phyloP scores from a whole-genome alignment of 495 filamentous ascomycete species.

The Penicillium lividum region DNA sequence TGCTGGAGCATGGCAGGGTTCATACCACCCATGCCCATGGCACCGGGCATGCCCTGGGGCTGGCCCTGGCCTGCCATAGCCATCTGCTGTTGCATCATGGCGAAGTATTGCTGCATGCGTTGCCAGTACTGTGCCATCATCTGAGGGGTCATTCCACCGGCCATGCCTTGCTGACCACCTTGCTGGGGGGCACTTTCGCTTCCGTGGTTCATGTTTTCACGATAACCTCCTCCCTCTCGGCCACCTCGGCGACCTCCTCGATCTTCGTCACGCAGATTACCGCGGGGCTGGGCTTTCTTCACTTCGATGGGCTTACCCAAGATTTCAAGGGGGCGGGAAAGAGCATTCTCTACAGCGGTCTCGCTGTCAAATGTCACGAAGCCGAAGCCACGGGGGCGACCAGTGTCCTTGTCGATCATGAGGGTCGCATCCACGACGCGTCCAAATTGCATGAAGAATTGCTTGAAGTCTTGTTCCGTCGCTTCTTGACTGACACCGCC shows the following conservation, averaged over 20 bases:
- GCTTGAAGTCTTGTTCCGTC: constrained; percentile 90
- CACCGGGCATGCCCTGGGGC: constrained; percentile 44
- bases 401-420: constrained; percentile 99
- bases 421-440: constrained; percentile 95
- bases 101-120: constrained; percentile 94
- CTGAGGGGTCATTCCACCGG: constrained; percentile 78
- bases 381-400: constrained; percentile 93
- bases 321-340: constrained; percentile 81
- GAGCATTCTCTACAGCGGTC: constrained; percentile 87
- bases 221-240: constrained; percentile 61
- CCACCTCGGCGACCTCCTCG: constrained; percentile 56
- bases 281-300: constrained; percentile 94
- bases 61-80: constrained; percentile 47
- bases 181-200: background rate
- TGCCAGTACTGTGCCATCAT: constrained; percentile 98
- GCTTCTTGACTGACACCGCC: constrained; percentile 97
- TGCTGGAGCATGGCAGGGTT: constrained; percentile 82
- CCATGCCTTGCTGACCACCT: constrained; percentile 39
- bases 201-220: constrained; percentile 53
- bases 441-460: constrained; percentile 95
- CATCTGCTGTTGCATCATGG: constrained; percentile 86
- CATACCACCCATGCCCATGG: constrained; percentile 69
- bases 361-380: constrained; percentile 99
- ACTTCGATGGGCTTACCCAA: constrained; percentile 96
- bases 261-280: constrained; percentile 90